Percentiles rank a stretch among this genome's conserved stretches.
Evolutionary conservation across 257 asterid genomes (phyloP).

Genomic region (Solanum arcanum): DNA sequence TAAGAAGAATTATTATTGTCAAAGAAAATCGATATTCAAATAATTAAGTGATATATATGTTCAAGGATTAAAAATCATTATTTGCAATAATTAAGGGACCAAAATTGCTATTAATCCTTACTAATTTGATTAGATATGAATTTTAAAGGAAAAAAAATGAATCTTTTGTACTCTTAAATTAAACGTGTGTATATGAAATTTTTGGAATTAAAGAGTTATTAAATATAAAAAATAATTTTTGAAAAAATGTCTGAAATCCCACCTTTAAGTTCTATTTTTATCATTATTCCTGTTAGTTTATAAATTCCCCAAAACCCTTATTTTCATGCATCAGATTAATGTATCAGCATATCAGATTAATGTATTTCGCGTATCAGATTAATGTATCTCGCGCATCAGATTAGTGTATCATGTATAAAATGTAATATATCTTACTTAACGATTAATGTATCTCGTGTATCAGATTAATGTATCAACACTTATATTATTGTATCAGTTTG

Average conservation of each 20-base stretch:
- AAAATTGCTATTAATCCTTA: not conserved
- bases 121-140: not conserved
- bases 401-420: no score
- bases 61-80: not conserved
- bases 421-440: no score
- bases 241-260: accelerated
- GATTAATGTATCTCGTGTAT: no score
- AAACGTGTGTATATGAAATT: not conserved
- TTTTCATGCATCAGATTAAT: no score
- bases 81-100: not conserved
- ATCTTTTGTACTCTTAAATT: not conserved
- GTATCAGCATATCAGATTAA: no score
- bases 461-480: no score
- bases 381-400: no score
- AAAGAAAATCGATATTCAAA: not conserved
- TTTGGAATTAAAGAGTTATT: not conserved
- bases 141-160: not conserved
- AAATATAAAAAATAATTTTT: not conserved
- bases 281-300: no score
- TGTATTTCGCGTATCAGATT: no score
- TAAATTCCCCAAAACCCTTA: no score
- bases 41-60: not conserved
- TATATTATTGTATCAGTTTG: no score
- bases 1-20: not conserved
- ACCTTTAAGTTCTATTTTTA: no score